Evolutionary conservation across 2,329 filamentous ascomycete genomes (phyloP).

Genomic region (Epichloe gansuensis): DNA sequence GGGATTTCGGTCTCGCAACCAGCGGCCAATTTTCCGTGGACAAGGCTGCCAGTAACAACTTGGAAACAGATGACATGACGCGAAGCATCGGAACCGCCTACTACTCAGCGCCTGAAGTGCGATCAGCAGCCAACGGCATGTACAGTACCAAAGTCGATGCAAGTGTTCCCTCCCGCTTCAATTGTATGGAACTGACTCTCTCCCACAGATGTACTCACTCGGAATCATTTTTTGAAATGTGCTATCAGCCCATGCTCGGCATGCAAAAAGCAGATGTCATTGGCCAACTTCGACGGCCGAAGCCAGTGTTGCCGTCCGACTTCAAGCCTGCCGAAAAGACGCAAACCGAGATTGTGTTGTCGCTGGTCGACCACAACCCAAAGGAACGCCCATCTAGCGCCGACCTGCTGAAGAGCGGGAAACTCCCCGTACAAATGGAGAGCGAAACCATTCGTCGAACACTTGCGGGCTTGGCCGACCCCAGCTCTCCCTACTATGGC

Average conservation of each 20-base stretch:
- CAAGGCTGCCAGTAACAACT: constrained; percentile 28
- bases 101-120: constrained; percentile 87
- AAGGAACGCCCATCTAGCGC: constrained; percentile 70
- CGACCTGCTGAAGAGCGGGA: constrained; percentile 74
- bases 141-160: constrained; percentile 92
- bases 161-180: constrained; percentile 22
- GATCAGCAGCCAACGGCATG: constrained; percentile 58
- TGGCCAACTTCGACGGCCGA: constrained; percentile 53
- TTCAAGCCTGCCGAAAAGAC: constrained; percentile 60
- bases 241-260: constrained; percentile 53
- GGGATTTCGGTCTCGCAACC: constrained; percentile 90
- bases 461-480: constrained; percentile 68
- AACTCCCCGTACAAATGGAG: constrained; percentile 82
- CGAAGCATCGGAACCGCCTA: constrained; percentile 65
- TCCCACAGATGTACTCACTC: constrained; percentile 73
- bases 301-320: constrained; percentile 57
- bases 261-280: constrained; percentile 56
- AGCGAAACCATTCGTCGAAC: constrained; percentile 81
- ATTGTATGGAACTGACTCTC: neutral
- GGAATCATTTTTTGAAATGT: constrained; percentile 99
- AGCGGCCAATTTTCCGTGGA: constrained; percentile 66
- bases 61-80: constrained; percentile 54
- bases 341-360: constrained; percentile 67
- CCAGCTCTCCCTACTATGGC: constrained; percentile 75
- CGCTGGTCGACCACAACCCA: constrained; percentile 70